Conservation (phyloP, 768 basidiomycete species). For the Rhodocollybia butyracea region DNA sequence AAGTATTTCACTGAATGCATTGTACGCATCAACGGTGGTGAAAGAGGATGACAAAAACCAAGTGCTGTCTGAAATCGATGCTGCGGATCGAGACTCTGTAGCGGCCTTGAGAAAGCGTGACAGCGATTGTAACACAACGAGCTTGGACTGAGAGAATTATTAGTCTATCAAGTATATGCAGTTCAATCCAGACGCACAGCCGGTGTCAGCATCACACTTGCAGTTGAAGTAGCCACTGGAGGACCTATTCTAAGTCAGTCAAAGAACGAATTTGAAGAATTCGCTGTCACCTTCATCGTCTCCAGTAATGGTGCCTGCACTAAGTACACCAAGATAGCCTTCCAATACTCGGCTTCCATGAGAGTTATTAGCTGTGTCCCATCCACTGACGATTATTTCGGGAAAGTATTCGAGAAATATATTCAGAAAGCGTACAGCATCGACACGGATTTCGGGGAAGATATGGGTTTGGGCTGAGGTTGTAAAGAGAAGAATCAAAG, state of each 20-base stretch:
- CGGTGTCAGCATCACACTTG: conserved; percentile 62
- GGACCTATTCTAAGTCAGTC: conserved; percentile 25
- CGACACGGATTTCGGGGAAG: conserved; percentile 91
- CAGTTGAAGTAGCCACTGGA: conserved; percentile 52
- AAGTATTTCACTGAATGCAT: conserved; percentile 49
- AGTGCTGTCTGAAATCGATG: conserved; percentile 21
- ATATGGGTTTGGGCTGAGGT: conserved; percentile 93
- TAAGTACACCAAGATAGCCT: conserved; percentile 79
- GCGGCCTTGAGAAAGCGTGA: conserved; percentile 60
- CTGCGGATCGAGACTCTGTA: conserved; percentile 13
- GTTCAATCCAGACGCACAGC: conserved; percentile 39
- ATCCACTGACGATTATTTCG: conserved; percentile 60
- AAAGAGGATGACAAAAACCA: conserved; percentile 72
- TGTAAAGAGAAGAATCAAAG: conserved; percentile 76
- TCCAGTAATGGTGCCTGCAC: conserved; percentile 60
- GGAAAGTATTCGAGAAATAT: conserved; percentile 73
- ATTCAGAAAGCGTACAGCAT: conserved; percentile 79
- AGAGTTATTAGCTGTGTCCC: conserved; percentile 49
- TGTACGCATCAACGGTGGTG: conserved; percentile 43
- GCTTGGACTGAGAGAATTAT: conserved; percentile 56
- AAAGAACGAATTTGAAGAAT: neutral
- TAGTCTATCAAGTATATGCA: conserved; percentile 4
- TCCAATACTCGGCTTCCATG: conserved; percentile 68
- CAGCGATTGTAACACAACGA: conserved; percentile 71
- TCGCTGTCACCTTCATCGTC: conserved; percentile 46